A percentile compares a stretch with the other conserved stretches of the same genome.
phyloP scores from a whole-genome alignment of 2,329 filamentous ascomycete genomes.

The Stagonosporopsis chrysanthemi region DNA sequence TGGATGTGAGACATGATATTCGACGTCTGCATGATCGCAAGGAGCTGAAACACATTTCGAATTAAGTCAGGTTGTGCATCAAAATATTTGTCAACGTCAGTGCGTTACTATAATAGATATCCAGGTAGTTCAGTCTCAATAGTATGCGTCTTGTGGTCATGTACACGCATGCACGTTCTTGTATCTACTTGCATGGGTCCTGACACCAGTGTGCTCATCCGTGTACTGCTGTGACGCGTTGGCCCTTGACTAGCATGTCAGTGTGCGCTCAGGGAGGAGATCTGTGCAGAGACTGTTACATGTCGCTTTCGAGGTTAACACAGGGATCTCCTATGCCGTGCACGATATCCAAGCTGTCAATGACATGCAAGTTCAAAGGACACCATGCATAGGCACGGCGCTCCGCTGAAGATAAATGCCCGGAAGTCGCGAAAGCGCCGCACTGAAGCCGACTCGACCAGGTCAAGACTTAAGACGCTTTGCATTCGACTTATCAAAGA shows the following conservation, averaged over 20 bases:
- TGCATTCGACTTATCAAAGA: background rate
- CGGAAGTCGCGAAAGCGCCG: background rate
- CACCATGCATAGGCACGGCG: background rate
- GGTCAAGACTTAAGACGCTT: background rate
- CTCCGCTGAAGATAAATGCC: background rate
- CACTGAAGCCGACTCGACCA: background rate
- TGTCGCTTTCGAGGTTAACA: too few relatives aligned
- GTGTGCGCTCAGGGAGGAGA: too few relatives aligned
- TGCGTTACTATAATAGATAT: conserved; percentile 1
- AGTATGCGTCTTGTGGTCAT: background rate
- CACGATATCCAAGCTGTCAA: too few relatives aligned
- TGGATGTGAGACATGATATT: conserved; percentile 16
- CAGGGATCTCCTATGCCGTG: too few relatives aligned
- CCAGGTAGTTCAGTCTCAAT: background rate
- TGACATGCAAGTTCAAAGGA: background rate
- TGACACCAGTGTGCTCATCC: background rate
- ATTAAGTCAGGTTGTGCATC: background rate
- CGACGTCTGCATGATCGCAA: conserved; percentile 10
- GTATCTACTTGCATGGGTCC: background rate
- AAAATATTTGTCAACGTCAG: background rate
- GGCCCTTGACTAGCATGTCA: background rate
- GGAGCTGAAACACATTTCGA: conserved; percentile 8
- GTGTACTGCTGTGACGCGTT: background rate
- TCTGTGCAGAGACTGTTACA: too few relatives aligned
- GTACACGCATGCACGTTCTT: background rate